Evolutionary conservation across 2,329 filamentous ascomycete species (phyloP).

Genomic region (Cordyceps militaris): DNA sequence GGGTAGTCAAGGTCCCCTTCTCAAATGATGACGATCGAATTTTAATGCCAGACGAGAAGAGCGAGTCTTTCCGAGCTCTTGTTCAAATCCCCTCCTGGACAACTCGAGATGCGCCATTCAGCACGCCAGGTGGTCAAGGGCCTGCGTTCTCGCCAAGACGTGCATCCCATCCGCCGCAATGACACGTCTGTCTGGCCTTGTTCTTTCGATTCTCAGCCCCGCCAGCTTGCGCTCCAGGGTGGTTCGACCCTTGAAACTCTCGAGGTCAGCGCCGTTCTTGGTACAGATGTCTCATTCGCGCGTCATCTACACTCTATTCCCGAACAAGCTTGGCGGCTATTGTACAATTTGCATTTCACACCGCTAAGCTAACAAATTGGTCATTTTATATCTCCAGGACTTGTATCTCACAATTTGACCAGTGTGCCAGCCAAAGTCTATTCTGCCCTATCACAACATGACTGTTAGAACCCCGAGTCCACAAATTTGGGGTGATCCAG

Average conservation of each 20-base stretch:
- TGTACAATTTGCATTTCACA: neutral
- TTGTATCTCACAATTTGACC: too few relatives aligned
- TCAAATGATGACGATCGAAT: neutral
- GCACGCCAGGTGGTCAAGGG: too few relatives aligned
- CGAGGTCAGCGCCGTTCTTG: neutral
- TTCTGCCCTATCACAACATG: too few relatives aligned
- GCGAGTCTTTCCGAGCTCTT: neutral
- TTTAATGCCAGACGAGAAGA: neutral
- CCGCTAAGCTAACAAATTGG: neutral
- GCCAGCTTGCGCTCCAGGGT: neutral
- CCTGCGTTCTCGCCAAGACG: too few relatives aligned
- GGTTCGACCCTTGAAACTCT: neutral
- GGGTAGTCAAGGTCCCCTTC: neutral
- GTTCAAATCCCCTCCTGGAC: neutral
- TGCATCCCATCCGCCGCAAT: neutral
- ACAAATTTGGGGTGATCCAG: too few relatives aligned
- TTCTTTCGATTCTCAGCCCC: neutral
- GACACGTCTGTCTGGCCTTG: neutral
- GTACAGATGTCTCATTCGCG: neutral
- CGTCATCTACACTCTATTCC: neutral
- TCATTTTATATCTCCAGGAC: too few relatives aligned
- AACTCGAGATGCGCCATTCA: too few relatives aligned
- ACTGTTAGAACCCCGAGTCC: too few relatives aligned
- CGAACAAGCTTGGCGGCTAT: constrained; percentile 8
- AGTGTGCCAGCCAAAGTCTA: too few relatives aligned